These are phyloP conservation scores for Exophiala sp. DNA, from an alignment of 2,329 filamentous ascomycete species.

Conservation along the genomic window DNA sequence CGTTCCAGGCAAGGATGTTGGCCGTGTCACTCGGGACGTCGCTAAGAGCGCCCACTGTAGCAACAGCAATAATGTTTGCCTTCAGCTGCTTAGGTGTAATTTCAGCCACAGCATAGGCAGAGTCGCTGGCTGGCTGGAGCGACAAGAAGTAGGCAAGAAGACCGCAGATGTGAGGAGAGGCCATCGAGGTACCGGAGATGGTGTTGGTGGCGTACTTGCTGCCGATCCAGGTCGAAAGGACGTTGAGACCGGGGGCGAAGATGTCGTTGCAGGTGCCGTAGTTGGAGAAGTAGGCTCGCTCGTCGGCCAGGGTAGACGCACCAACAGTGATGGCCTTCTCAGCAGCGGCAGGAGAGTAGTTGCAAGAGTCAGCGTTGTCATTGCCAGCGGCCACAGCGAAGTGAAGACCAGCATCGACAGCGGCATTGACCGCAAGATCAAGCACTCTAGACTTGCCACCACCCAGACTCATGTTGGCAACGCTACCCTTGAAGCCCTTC, in stretches of 20 bases:
- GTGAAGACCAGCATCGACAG: constrained; percentile 85
- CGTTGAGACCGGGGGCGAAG: constrained; percentile 95
- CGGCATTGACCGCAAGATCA: constrained; percentile 88
- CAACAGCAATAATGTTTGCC: constrained; percentile 75
- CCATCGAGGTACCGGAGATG: constrained; percentile 99
- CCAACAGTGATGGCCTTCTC: constrained; percentile 90
- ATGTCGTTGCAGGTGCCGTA: constrained; percentile 94
- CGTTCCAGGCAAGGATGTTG: constrained; percentile 98
- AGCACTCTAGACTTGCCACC: constrained; percentile 93
- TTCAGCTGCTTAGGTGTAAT: constrained; percentile 95
- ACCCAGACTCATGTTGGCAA: constrained; percentile 98
- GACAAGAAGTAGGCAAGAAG: constrained; percentile 97
- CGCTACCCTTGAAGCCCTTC: constrained; percentile 97
- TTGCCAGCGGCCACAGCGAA: constrained; percentile 98
- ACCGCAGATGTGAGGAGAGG: constrained; percentile 92
- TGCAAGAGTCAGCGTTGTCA: constrained; percentile 98
- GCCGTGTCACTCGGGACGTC: constrained; percentile 81
- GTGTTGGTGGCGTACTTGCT: constrained; percentile 95
- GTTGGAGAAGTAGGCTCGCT: constrained; percentile 99
- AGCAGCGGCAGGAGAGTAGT: constrained; percentile 95
- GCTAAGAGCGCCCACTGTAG: constrained; percentile 68
- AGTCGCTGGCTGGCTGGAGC: constrained; percentile 83
- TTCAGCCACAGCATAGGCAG: constrained; percentile 79
- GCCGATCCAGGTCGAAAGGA: constrained; percentile 97
- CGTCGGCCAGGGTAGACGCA: constrained; percentile 85